phyloP scores from a whole-genome alignment of 2,329 filamentous ascomycete genomes.

The Colletotrichum tropicicola region DNA sequence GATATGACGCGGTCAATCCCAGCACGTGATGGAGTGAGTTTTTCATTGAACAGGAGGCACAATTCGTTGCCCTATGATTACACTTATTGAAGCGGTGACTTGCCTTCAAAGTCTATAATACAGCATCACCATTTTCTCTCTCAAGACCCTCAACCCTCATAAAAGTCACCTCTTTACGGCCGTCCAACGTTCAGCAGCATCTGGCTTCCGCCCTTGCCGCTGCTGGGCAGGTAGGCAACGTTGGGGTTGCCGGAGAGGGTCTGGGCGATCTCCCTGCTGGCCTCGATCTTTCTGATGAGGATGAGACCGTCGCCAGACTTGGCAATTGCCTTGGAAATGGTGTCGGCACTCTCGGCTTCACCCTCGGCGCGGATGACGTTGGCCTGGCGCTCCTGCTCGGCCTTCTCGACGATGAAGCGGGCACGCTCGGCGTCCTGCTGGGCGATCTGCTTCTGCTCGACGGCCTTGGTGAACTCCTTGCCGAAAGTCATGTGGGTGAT shows the following conservation, averaged over 20 bases:
- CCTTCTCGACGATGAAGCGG: slow-evolving; percentile 97
- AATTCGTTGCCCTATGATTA: slow-evolving; percentile 31
- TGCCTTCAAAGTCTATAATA: slow-evolving; percentile 31
- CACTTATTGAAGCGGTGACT: slow-evolving; percentile 37
- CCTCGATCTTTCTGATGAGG: slow-evolving; percentile 97
- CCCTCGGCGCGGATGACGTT: slow-evolving; percentile 98
- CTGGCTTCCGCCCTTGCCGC: slow-evolving; percentile 71
- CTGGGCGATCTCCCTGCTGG: slow-evolving; percentile 93
- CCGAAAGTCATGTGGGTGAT: slow-evolving; percentile 99
- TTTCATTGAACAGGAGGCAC: slow-evolving; percentile 18
- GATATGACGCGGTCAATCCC: no score
- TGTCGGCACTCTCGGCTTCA: slow-evolving; percentile 95
- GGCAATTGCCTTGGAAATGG: slow-evolving; percentile 91
- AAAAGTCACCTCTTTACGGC: slow-evolving; percentile 39
- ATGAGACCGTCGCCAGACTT: slow-evolving; percentile 94
- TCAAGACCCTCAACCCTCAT: not conserved
- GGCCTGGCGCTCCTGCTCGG: slow-evolving; percentile 97
- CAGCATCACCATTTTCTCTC: slow-evolving; percentile 19
- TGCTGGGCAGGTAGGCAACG: slow-evolving; percentile 86
- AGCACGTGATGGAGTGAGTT: not conserved
- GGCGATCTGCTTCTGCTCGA: slow-evolving; percentile 99
- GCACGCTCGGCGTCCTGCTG: slow-evolving; percentile 98
- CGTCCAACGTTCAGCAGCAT: slow-evolving; percentile 63
- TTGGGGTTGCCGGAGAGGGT: slow-evolving; percentile 92
- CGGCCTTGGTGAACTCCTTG: slow-evolving; percentile 97